phyloP scores from a whole-genome alignment of 116 monocot species.

The Iris pallida region DNA sequence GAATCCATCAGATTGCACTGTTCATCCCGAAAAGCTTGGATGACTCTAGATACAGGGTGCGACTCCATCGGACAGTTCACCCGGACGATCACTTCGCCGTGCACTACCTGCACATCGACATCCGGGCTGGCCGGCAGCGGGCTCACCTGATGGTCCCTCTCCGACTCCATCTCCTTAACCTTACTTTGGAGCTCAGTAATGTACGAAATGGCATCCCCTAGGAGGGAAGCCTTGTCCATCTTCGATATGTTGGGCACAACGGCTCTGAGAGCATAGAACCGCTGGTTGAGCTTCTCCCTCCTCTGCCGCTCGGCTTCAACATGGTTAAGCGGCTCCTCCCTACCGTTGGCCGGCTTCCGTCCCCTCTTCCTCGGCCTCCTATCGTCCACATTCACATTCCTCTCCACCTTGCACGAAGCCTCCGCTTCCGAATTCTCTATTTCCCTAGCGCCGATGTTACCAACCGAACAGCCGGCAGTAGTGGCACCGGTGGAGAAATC shows the following conservation, averaged over 20 bases:
- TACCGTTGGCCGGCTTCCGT: conserved; percentile 60
- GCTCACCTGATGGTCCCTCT: conserved; percentile 18
- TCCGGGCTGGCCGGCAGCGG: conserved; percentile 12
- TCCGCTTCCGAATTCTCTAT: conserved; percentile 42
- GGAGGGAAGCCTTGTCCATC: conserved; percentile 80
- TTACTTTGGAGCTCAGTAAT: conserved; percentile 68
- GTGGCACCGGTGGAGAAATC: conserved; percentile 40
- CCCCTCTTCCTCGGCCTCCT: conserved; percentile 65
- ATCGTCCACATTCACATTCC: conserved; percentile 23
- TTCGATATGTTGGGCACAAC: conserved; percentile 83
- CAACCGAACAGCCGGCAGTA: conserved; percentile 1
- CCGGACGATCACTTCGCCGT: conserved; percentile 52
- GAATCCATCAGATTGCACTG: conserved; percentile 48
- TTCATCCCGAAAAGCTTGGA: conserved; percentile 53
- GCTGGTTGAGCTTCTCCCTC: conserved; percentile 82
- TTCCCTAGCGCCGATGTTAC: conserved; percentile 17
- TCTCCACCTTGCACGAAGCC: conserved; percentile 44
- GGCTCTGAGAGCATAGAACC: conserved; percentile 70
- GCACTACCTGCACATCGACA: conserved; percentile 36
- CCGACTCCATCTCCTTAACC: conserved; percentile 60
- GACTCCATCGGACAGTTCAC: conserved; percentile 57
- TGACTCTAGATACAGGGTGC: conserved; percentile 54
- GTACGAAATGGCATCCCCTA: conserved; percentile 69
- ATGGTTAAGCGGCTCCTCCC: conserved; percentile 76
- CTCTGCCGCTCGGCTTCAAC: conserved; percentile 84